phyloP scores from a whole-genome alignment of 2,329 filamentous ascomycete species.

The Sarocladiaceae sp. region DNA sequence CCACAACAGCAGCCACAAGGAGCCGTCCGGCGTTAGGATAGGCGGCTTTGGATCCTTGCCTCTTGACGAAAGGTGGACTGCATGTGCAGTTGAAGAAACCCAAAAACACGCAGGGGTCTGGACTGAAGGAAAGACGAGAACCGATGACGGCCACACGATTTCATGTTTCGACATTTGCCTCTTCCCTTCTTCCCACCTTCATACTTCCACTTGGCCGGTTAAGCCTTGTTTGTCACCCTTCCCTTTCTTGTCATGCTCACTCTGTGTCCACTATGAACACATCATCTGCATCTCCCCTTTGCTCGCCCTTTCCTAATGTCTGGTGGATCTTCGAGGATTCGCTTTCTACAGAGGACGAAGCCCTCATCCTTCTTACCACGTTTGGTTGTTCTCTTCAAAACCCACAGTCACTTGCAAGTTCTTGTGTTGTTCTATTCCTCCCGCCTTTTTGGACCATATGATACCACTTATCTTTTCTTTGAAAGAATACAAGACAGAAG shows the following conservation, averaged over 20 bases:
- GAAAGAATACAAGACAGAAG: neutral
- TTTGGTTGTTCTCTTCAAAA: neutral
- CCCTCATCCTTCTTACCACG: neutral
- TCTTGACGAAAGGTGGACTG: neutral
- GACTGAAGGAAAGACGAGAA: too few relatives aligned
- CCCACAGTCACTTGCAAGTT: neutral
- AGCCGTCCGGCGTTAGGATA: slow-evolving; percentile 16
- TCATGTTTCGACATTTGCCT: neutral
- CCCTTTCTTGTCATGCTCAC: too few relatives aligned
- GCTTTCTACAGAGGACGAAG: neutral
- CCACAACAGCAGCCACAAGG: slow-evolving; percentile 23
- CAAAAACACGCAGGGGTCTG: neutral
- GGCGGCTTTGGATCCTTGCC: slow-evolving; percentile 10
- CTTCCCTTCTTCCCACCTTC: neutral
- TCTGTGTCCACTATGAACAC: too few relatives aligned
- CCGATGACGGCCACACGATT: neutral
- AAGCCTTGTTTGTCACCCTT: too few relatives aligned
- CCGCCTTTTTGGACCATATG: slow-evolving; percentile 12
- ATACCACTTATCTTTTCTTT: slow-evolving; percentile 12
- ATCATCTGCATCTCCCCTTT: too few relatives aligned
- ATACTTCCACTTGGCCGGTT: neutral
- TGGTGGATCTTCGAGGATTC: too few relatives aligned
- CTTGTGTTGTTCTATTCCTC: slow-evolving; percentile 11
- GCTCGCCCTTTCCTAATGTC: too few relatives aligned
- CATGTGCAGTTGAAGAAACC: neutral